A percentile compares a stretch with the other conserved stretches of the same genome.
phyloP scores from a whole-genome alignment of 2,329 filamentous ascomycete species.

The Hypoxylon sp. region DNA sequence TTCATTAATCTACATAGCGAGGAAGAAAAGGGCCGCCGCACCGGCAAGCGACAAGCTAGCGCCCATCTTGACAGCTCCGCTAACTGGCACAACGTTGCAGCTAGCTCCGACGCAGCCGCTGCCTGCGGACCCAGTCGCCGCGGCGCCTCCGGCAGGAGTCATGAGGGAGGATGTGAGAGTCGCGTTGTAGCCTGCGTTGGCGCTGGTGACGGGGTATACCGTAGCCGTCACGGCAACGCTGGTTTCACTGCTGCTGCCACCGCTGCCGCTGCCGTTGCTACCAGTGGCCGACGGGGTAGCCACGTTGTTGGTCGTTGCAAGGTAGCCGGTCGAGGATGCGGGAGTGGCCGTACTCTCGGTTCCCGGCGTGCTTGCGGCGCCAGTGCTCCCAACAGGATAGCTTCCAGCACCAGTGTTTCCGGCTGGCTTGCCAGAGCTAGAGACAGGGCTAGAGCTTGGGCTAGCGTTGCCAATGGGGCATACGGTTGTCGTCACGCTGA shows the following conservation, averaged over 20 bases:
- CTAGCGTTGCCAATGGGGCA: constrained; percentile 48
- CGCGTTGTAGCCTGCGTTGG: constrained; percentile 41
- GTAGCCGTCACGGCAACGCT: constrained; percentile 47
- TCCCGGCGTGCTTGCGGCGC: constrained; percentile 23
- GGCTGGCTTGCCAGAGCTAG: constrained; percentile 25
- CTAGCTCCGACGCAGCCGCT: constrained; percentile 10
- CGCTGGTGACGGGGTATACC: constrained; percentile 44
- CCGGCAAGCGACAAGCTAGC: constrained; percentile 38
- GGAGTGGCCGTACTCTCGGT: constrained; percentile 22
- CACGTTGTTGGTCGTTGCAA: constrained; percentile 31
- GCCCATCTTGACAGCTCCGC: constrained; percentile 30
- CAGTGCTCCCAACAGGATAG: constrained; percentile 23
- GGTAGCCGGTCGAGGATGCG: constrained; percentile 38
- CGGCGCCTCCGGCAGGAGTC: not conserved
- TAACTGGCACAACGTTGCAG: constrained; percentile 28
- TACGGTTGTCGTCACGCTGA: constrained; percentile 54
- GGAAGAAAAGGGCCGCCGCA: constrained; percentile 37
- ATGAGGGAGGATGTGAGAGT: constrained; percentile 43
- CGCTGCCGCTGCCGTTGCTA: constrained; percentile 30
- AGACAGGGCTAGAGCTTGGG: constrained; percentile 32
- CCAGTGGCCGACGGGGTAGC: constrained; percentile 13
- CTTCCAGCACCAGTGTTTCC: constrained; percentile 6
- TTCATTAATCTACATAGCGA: constrained; percentile 35
- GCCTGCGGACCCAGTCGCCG: constrained; percentile 14
- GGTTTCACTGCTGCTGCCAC: constrained; percentile 35